Percentiles rank a stretch among this genome's conserved stretches.
phyloP scores from a whole-genome alignment of 164 flowering plant genomes.

The Kalanchoe fedtschenkoi region DNA sequence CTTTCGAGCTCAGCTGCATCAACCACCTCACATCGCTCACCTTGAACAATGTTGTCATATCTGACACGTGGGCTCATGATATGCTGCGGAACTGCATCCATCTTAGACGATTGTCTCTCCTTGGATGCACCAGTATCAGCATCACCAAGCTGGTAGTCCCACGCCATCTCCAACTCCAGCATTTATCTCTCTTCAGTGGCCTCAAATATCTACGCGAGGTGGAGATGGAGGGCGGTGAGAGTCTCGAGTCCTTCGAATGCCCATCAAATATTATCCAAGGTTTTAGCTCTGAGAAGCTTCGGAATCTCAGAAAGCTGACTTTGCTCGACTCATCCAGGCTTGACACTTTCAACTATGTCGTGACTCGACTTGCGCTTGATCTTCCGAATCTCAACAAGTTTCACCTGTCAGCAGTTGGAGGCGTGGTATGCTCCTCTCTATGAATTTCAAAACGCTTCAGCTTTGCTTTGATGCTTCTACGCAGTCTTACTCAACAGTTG shows the following conservation, averaged over 20 bases:
- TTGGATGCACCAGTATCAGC: background rate
- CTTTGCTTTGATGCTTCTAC: background rate
- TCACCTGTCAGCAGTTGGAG: background rate
- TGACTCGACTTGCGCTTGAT: background rate
- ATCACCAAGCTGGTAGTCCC: background rate
- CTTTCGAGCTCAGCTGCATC: background rate
- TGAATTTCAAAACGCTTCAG: background rate
- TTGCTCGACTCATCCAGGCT: background rate
- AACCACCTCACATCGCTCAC: constrained; percentile 3
- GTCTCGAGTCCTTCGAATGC: background rate
- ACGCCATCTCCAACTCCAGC: background rate
- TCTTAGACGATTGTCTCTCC: background rate
- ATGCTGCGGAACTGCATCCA: background rate
- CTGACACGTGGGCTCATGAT: background rate
- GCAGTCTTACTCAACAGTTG: background rate
- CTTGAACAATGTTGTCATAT: background rate
- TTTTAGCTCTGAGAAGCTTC: background rate
- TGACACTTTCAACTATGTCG: background rate
- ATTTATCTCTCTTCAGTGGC: background rate
- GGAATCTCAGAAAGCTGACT: background rate
- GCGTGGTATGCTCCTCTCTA: background rate
- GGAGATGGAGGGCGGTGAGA: background rate
- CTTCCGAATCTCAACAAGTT: background rate
- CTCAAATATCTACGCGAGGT: background rate
- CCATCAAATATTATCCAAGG: background rate